A percentile compares a stretch with the other conserved stretches of the same genome.
Evolutionary conservation across 257 asterid species (phyloP).

Genomic region (Nicotiana undulata): DNA sequence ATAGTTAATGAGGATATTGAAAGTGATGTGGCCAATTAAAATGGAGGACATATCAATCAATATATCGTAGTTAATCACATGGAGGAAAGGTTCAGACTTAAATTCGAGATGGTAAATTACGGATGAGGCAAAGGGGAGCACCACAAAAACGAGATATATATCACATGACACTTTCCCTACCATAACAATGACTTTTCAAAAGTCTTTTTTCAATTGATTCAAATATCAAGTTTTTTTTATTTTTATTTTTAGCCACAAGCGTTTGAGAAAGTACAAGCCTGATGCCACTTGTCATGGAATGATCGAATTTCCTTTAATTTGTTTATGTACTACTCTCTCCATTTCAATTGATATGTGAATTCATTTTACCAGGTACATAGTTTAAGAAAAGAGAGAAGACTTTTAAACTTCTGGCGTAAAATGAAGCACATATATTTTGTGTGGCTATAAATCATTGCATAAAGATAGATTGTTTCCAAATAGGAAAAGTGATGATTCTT

Average conservation of each 20-base stretch:
- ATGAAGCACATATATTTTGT: too few species aligned
- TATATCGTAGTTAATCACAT: not conserved
- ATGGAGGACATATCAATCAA: not conserved
- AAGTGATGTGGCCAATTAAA: not conserved
- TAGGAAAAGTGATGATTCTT: too few species aligned
- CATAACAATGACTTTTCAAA: not conserved
- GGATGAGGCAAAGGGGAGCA: not conserved
- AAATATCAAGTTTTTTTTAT: not conserved
- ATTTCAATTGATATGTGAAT: too few species aligned
- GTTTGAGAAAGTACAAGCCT: not conserved
- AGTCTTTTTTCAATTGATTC: not conserved
- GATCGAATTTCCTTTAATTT: not conserved
- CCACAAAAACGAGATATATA: not conserved
- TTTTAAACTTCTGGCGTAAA: too few species aligned
- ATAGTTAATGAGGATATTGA: not conserved
- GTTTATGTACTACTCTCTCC: not conserved
- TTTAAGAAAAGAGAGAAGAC: too few species aligned
- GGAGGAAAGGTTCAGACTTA: not conserved
- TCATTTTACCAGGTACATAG: too few species aligned
- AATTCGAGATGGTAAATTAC: not conserved
- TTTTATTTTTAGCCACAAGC: not conserved
- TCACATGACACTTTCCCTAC: not conserved
- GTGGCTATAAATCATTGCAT: too few species aligned
- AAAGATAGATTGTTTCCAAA: too few species aligned
- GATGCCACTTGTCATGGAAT: not conserved